Conservation (phyloP, 768 basidiomycete genomes). For the Trametopsis cervina region DNA sequence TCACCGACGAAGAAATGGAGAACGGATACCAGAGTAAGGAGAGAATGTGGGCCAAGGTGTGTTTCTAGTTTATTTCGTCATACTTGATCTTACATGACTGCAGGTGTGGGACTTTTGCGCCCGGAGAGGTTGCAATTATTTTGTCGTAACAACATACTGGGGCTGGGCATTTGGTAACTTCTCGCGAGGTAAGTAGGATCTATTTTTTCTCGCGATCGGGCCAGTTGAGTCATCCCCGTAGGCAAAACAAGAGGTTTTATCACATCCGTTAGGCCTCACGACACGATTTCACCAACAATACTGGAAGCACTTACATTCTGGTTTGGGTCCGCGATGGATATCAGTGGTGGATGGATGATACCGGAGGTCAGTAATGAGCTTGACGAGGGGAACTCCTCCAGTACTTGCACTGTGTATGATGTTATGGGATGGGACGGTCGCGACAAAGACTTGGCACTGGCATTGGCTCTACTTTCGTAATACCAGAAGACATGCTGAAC, state of each 20-base stretch:
- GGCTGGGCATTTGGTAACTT: conserved; percentile 39
- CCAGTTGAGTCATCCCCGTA: background rate
- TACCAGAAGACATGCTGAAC: conserved; percentile 11
- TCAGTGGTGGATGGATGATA: conserved; percentile 11
- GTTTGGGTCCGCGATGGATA: conserved; percentile 18
- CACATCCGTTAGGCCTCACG: conserved; percentile 8
- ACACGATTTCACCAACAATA: conserved; percentile 15
- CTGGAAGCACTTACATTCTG: conserved; percentile 22
- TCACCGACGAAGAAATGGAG: background rate
- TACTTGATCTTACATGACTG: background rate
- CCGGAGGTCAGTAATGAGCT: conserved; percentile 21
- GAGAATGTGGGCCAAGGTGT: conserved; percentile 25
- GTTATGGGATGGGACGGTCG: conserved; percentile 8
- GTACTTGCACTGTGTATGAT: conserved; percentile 13
- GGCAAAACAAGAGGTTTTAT: conserved; percentile 19
- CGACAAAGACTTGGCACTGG: conserved; percentile 10
- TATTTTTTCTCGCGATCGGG: background rate
- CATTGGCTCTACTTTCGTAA: too few species aligned
- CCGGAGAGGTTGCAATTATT: conserved; percentile 29
- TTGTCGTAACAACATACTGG: conserved; percentile 36
- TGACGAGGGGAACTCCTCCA: too few species aligned
- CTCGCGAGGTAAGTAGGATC: conserved; percentile 26
- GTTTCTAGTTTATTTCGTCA: background rate
- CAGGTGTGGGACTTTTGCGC: conserved; percentile 36
- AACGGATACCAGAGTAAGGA: conserved; percentile 10